Evolutionary conservation across 2,329 filamentous ascomycete genomes (phyloP), one percentile per base, ranked within the genome.

Genomic region (Leptographium galeiforme): DNA sequence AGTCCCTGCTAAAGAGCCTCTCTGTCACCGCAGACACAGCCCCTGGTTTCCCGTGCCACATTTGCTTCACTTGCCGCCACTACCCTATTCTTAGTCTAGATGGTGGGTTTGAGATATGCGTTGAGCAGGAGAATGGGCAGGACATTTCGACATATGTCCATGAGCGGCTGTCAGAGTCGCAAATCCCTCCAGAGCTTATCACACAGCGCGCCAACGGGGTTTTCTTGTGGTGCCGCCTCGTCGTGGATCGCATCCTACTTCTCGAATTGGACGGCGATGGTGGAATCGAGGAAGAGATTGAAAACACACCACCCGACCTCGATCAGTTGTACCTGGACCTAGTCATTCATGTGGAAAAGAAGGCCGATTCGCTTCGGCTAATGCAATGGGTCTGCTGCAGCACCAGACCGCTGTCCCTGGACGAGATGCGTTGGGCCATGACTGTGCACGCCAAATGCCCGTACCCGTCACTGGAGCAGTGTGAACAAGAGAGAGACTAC

Each of bases 41-140:
- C 6, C 10, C 30, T 5, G 33, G 19, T 36, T 53, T 10, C 10
- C 57, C 32, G 4, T 51, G 63, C 47, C 58, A 51, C 2, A 64
- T 70, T 38, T 66, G 62, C 52, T 64, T 68, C 30, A 57, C 60
- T 2, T 68, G 62, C 41, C 66, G 64, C 6, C 61, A 68, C 18
- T 65, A 64, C 46, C 65, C 66, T 0, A 61, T 62, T 33, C 48
- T 66, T 7, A 46, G 57, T 12, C 25, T 59, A 0, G 58, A 62
- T 10, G 18, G 36, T 3, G 57, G 50, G 0, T 55, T 60, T 16
- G 55, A 62, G 53, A 64, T 70, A 33, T 60, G 51, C 12, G 25
- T 63, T 0, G 69, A 70, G 7, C 5, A 56, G 0, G 61, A 66
- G 25, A 70, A 70, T 34, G 38, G 16, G 13, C 25, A 41, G 8